Percentiles rank a stretch among this genome's conserved stretches.
These are phyloP conservation scores for Gynochthodes officinalis DNA, from an alignment of 257 asterid genomes.

Conservation along the genomic window DNA sequence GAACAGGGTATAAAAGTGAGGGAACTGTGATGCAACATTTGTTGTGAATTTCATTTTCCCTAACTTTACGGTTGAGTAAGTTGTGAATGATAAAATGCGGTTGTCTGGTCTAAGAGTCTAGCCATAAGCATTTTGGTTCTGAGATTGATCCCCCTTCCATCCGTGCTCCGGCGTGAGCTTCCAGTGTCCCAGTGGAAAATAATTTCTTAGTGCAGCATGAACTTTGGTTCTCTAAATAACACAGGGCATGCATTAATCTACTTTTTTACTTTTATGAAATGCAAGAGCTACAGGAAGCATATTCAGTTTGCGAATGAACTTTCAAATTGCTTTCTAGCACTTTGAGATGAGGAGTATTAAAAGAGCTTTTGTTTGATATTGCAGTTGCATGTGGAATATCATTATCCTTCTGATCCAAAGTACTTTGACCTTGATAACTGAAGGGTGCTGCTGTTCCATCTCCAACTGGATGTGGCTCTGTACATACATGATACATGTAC, in stretches of 20 bases:
- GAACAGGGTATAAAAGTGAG: background rate
- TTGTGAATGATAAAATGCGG: too few species aligned
- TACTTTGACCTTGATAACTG: constrained; percentile 60
- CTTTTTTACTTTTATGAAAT: background rate
- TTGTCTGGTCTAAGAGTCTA: too few species aligned
- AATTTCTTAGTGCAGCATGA: background rate
- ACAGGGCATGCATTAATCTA: background rate
- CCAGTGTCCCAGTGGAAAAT: background rate
- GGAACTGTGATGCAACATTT: background rate
- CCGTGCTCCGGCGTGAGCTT: background rate
- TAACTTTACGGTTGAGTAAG: background rate
- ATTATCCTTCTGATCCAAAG: constrained; percentile 79
- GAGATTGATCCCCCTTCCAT: background rate
- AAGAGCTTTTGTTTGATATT: constrained; percentile 23
- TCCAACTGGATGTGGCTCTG: constrained; percentile 28
- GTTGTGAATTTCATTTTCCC: background rate
- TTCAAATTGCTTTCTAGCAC: background rate
- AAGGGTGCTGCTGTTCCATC: constrained; percentile 23
- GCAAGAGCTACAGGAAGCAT: background rate
- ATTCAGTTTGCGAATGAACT: background rate
- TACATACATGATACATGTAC: constrained; percentile 45
- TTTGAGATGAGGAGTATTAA: background rate
- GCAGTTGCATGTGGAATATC: constrained; percentile 86
- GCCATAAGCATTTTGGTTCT: background rate
- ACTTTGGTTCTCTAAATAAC: background rate